Conservation (phyloP, 257 asterid species). For the Fraxinus anomala region DNA sequence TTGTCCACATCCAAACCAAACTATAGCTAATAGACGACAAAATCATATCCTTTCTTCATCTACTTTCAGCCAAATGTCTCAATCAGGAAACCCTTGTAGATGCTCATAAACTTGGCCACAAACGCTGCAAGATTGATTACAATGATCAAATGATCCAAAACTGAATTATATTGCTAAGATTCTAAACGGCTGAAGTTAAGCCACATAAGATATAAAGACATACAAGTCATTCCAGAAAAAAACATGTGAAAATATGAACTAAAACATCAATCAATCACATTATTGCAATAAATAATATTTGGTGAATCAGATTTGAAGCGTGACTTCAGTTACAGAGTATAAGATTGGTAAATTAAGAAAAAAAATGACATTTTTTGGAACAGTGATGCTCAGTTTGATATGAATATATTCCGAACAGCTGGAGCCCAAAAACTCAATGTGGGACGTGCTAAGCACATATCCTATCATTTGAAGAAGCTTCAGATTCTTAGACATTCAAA, state of each 20-base stretch:
- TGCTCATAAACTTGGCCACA: constrained; percentile 98
- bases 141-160: too few species aligned
- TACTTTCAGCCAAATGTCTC: constrained; percentile 74
- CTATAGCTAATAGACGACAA: not conserved
- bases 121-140: constrained; percentile 66
- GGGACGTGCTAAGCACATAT: not conserved
- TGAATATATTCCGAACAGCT: not conserved
- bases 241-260: not conserved
- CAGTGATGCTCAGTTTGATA: not conserved
- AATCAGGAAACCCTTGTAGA: constrained; percentile 87
- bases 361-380: not conserved
- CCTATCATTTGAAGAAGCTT: not conserved
- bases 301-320: not conserved
- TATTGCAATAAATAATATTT: not conserved
- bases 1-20: constrained; percentile 8
- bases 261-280: not conserved
- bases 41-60: constrained; percentile 8
- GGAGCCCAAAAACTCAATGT: not conserved
- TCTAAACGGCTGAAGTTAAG: too few species aligned
- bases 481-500: not conserved
- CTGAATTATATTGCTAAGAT: not conserved
- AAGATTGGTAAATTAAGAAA: not conserved
- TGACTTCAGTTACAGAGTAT: not conserved
- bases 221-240: not conserved
- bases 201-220: not conserved